Evolutionary conservation across 1,284 basidiomycete genomes (phyloP).

Genomic region (Melanopsichium pennsylvanicum): DNA sequence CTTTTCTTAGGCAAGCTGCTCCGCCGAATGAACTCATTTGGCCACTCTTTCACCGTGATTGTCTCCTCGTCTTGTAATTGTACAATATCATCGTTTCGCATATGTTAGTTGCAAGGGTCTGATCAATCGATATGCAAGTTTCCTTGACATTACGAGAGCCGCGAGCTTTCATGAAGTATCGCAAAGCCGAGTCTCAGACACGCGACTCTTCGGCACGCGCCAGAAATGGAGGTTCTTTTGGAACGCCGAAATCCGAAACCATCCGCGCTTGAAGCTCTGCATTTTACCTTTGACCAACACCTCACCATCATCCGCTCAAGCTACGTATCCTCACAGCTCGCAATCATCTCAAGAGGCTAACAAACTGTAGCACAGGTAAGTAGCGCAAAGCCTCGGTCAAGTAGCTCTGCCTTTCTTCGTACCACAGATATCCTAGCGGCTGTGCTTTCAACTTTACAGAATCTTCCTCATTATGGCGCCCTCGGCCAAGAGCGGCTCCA

Average conservation of each 20-base stretch:
- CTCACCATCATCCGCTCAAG: not conserved
- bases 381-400: not conserved
- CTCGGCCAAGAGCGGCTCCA: constrained; percentile 22
- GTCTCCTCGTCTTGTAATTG: constrained; percentile 19
- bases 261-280: constrained; percentile 1
- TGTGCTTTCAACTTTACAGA: too few species aligned
- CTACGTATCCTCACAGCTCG: not conserved
- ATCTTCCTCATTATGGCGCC: constrained; percentile 30
- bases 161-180: too few species aligned
- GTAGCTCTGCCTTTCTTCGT: too few species aligned
- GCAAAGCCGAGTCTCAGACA: too few species aligned
- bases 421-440: too few species aligned
- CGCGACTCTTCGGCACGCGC: constrained; percentile 14
- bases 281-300: constrained; percentile 5
- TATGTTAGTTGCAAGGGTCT: not conserved
- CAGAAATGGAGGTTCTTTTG: constrained; percentile 19
- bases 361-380: not conserved
- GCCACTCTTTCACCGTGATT: constrained; percentile 2
- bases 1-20: not conserved
- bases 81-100: not conserved
- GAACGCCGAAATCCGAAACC: constrained; percentile 27
- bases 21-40: too few species aligned
- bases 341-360: not conserved
- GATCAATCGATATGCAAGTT: too few species aligned
- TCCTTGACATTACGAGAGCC: too few species aligned